A percentile compares a stretch with the other conserved stretches of the same genome.
Conservation (phyloP, 148 eudicot genomes). For the Rhododendron griersonianum region DNA sequence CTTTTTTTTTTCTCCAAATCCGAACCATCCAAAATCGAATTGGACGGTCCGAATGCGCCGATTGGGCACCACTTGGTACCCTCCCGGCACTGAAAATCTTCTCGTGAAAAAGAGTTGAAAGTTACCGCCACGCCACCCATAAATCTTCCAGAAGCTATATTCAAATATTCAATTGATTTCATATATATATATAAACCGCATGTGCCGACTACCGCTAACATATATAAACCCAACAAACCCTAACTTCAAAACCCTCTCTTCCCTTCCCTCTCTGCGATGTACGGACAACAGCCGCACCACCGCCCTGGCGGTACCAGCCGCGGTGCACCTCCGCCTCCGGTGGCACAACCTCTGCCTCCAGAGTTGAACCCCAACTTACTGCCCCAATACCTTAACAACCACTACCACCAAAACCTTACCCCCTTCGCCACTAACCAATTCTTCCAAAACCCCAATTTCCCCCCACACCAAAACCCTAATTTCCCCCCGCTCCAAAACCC, state of each 20-base stretch:
- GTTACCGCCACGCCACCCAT: no score
- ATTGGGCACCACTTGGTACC: no score
- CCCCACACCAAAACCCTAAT: no score
- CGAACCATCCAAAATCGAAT: no score
- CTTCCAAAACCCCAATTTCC: constrained; percentile 14
- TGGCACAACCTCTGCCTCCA: constrained; percentile 11
- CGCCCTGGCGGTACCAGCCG: not conserved
- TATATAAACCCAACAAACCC: not conserved
- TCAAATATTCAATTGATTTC: no score
- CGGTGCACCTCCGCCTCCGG: constrained; percentile 18
- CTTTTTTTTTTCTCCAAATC: no score
- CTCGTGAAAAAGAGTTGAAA: no score
- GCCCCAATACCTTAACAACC: constrained; percentile 24
- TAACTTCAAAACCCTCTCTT: not conserved
- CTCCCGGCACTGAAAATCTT: no score
- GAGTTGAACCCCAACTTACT: constrained; percentile 5
- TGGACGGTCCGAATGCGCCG: no score
- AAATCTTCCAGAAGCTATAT: no score
- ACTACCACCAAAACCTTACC: constrained; percentile 6
- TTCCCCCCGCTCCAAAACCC: no score
- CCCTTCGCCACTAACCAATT: not conserved
- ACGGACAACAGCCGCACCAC: constrained; percentile 26
- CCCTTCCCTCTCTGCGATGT: constrained; percentile 18
- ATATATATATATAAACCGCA: not conserved
- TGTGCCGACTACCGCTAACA: not conserved